Evolutionary conservation across 768 basidiomycete species (phyloP).

Genomic region (Amanita rubescens): DNA sequence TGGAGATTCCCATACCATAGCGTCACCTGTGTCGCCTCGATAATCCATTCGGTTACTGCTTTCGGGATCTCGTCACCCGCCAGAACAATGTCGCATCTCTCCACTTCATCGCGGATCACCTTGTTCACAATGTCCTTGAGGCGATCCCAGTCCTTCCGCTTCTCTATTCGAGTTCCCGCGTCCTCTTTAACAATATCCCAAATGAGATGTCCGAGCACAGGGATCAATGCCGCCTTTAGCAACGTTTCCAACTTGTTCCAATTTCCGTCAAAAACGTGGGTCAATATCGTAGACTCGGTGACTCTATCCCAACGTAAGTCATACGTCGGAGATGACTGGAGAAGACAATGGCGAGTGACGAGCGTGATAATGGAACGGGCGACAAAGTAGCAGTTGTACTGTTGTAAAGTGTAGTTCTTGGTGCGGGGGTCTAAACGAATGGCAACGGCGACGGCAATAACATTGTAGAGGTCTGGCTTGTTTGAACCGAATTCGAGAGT

Average conservation of each 20-base stretch:
- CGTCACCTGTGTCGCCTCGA: not conserved
- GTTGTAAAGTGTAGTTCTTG: not conserved
- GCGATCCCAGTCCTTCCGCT: not conserved
- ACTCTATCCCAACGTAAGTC: constrained; percentile 1
- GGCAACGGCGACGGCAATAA: not conserved
- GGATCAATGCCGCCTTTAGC: not conserved
- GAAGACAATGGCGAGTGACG: not conserved
- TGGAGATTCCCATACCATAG: not conserved
- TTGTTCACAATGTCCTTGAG: not conserved
- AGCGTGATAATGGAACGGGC: constrained; percentile 1
- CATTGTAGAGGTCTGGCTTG: not conserved
- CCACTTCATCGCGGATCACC: not conserved
- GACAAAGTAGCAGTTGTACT: constrained; percentile 3
- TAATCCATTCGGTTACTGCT: not conserved
- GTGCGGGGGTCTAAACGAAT: not conserved
- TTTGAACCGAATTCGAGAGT: not conserved
- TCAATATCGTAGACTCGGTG: not conserved
- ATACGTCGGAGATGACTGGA: not conserved
- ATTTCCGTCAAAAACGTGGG: not conserved
- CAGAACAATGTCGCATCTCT: not conserved
- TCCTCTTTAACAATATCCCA: constrained; percentile 2
- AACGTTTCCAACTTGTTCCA: not conserved
- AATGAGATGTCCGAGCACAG: not conserved
- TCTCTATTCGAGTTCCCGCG: not conserved
- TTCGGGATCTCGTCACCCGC: not conserved